These are phyloP conservation scores for Pichia ethanolica DNA, from an alignment of 805 yeast genomes.

Conservation along the genomic window DNA sequence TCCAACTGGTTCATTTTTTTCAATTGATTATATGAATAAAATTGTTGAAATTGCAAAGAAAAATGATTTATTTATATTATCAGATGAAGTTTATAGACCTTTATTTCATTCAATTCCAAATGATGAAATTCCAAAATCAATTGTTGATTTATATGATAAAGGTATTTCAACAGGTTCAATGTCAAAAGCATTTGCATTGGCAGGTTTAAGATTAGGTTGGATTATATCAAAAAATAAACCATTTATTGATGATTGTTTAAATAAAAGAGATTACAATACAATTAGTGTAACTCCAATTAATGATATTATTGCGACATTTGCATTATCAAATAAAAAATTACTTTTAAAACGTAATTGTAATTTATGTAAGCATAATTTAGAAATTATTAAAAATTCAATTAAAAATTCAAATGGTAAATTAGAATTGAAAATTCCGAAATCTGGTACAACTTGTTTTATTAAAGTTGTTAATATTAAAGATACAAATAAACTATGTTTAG, in stretches of 20 bases:
- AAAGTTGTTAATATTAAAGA: conserved; percentile 23
- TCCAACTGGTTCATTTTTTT: conserved; percentile 40
- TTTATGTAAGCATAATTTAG: conserved; percentile 34
- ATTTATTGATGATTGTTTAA: conserved; percentile 27
- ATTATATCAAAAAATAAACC: conserved; percentile 30
- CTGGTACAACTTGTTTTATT: conserved; percentile 42
- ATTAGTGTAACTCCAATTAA: conserved; percentile 42
- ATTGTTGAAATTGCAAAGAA: conserved; percentile 33
- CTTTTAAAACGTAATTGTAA: conserved; percentile 34
- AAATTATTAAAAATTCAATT: conserved; percentile 3
- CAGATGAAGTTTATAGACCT: conserved; percentile 52
- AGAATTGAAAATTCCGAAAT: conserved; percentile 37
- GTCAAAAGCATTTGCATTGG: conserved; percentile 48
- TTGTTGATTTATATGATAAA: conserved; percentile 34
- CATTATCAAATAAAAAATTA: conserved; percentile 28
- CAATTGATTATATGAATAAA: conserved; percentile 25
- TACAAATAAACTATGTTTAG: conserved; percentile 29
- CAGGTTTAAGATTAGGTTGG: conserved; percentile 52
- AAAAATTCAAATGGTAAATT: conserved; percentile 26
- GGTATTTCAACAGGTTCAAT: conserved; percentile 42
- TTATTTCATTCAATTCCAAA: conserved; percentile 34
- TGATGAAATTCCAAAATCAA: conserved; percentile 29
- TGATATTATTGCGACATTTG: conserved; percentile 39
- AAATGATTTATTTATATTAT: conserved; percentile 30
- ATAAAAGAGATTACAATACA: conserved; percentile 43